Evolutionary conservation across 192 early-diverging fungal genomes (phyloP).

Genomic region (Globomyces pollinis-pini): DNA sequence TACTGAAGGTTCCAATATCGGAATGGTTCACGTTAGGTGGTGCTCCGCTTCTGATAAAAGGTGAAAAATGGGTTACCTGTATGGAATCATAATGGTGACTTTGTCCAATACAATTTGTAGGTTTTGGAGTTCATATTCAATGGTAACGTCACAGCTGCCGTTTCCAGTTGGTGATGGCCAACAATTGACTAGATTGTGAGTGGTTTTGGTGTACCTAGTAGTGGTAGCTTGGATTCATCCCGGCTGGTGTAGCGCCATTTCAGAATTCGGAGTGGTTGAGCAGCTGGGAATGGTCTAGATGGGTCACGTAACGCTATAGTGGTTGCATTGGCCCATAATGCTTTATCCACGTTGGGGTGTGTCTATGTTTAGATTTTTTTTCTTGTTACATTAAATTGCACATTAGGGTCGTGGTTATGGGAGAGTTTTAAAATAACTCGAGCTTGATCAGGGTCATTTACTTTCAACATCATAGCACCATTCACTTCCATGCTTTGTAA

Average conservation of each 20-base stretch:
- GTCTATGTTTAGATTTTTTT: slow-evolving; percentile 51
- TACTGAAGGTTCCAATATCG: slow-evolving; percentile 72
- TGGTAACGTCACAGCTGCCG: slow-evolving; percentile 92
- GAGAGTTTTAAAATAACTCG: slow-evolving; percentile 58
- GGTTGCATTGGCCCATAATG: slow-evolving; percentile 60
- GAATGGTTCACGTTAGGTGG: slow-evolving; percentile 67
- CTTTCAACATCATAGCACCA: slow-evolving; percentile 76
- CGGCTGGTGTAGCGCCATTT: slow-evolving; percentile 80
- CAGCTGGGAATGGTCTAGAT: slow-evolving; percentile 73
- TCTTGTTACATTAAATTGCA: slow-evolving; percentile 91
- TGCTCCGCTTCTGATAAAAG: slow-evolving; percentile 36
- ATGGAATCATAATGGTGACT: slow-evolving; percentile 83
- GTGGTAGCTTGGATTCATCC: slow-evolving; percentile 77
- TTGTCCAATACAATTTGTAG: slow-evolving; percentile 73
- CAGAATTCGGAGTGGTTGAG: slow-evolving; percentile 75
- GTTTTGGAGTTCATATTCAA: slow-evolving; percentile 90
- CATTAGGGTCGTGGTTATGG: slow-evolving; percentile 48
- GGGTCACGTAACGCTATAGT: slow-evolving; percentile 77
- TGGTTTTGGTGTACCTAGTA: too few relatives aligned
- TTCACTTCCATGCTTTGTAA: slow-evolving; percentile 90
- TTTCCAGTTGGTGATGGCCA: slow-evolving; percentile 89
- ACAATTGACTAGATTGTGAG: slow-evolving; percentile 95
- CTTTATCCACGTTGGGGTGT: slow-evolving; percentile 96
- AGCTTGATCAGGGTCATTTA: slow-evolving; percentile 58
- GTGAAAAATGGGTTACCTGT: slow-evolving; percentile 25